Base-by-base conservation (phyloP, 2,329 filamentous ascomycete genomes). In the Dichotomopilus funicola region DNA sequence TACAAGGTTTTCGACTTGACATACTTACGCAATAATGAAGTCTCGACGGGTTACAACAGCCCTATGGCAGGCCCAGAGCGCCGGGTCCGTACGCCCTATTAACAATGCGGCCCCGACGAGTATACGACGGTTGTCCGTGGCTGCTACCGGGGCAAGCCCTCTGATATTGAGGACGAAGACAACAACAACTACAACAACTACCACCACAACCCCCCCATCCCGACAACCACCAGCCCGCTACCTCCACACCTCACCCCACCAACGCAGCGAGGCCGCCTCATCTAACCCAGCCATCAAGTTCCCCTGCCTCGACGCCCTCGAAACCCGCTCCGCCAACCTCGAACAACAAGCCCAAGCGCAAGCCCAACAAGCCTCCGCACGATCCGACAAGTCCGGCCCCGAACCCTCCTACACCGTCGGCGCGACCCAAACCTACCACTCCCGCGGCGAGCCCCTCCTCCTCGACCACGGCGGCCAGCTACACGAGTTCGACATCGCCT, bases 391-490 rank as follows among this genome's bases (percentile, higher is more conserved):
- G 12, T 85, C 84, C 47, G 92, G 92, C 0, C 92, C 92, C 1
- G 94, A 99, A 68, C 94, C 94, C 0, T 90, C 90, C 1, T 99
- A 99, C 71, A 96, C 92, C 0, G 87, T 88, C 46, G 94, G 94
- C 55, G 84, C 83, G n/a, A 91, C 94, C 51, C 80, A 88, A 61
- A 80, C 75, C 35, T 96, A 88, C 72, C 85, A 85, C 67, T 94
- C 19, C 19, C 19, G 86, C 64, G 66, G 79, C 6, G 78, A 89
- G 27, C 85, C 91, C 0, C 75, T 97, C 12, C 76, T 91, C 3
- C 83, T 97, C 33, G 94, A 99, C 73, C 97, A 95, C 89, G 94
- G 94, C 58, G 94, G 94, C 52, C 81, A 91, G n/a, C 74, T 99
- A 38, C 88, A 87, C 12, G 85, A 91, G 64, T 97, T 95, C 67